These are phyloP conservation scores for Cordyceps cateniannulata DNA, from an alignment of 2,329 filamentous ascomycete genomes.

Conservation along the genomic window DNA sequence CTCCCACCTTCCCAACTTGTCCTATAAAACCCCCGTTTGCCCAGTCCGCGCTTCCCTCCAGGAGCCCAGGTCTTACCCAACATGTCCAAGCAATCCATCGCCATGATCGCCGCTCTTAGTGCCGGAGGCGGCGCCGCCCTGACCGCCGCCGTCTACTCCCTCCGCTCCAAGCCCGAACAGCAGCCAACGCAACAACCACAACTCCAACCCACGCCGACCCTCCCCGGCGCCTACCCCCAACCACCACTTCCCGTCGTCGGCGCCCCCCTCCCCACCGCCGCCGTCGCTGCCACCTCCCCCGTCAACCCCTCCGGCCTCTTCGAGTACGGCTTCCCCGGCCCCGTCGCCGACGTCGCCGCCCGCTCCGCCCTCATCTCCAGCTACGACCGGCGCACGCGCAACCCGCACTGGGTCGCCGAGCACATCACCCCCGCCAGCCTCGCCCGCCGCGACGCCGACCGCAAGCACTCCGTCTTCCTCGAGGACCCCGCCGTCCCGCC, in stretches of 20 bases:
- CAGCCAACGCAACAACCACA: conserved; percentile 15
- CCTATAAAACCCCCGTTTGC: conserved; percentile 15
- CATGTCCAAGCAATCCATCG: conserved; percentile 76
- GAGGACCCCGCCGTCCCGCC: conserved; percentile 77
- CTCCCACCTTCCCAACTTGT: not conserved
- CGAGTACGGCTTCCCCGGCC: conserved; percentile 88
- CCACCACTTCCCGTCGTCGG: conserved; percentile 34
- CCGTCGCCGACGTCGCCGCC: conserved; percentile 72
- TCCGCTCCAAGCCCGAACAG: conserved; percentile 41
- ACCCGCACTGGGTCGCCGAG: conserved; percentile 92
- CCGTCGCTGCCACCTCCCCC: conserved; percentile 33
- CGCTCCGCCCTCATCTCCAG: conserved; percentile 74
- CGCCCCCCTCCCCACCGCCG: conserved; percentile 49
- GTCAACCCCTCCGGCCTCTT: conserved; percentile 73
- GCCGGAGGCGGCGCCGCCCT: conserved; percentile 70
- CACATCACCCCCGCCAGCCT: conserved; percentile 91
- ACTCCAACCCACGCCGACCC: conserved; percentile 18
- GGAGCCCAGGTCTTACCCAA: conserved; percentile 20
- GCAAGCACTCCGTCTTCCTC: conserved; percentile 73
- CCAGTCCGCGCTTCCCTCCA: conserved; percentile 1
- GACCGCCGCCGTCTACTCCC: conserved; percentile 61
- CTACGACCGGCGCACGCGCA: conserved; percentile 84
- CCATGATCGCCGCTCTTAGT: conserved; percentile 68
- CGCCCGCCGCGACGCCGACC: conserved; percentile 66
- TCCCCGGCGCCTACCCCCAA: conserved; percentile 22